Evolutionary conservation across 306 rosid species (phyloP).

Genomic region (Aeschynomene evenia): DNA sequence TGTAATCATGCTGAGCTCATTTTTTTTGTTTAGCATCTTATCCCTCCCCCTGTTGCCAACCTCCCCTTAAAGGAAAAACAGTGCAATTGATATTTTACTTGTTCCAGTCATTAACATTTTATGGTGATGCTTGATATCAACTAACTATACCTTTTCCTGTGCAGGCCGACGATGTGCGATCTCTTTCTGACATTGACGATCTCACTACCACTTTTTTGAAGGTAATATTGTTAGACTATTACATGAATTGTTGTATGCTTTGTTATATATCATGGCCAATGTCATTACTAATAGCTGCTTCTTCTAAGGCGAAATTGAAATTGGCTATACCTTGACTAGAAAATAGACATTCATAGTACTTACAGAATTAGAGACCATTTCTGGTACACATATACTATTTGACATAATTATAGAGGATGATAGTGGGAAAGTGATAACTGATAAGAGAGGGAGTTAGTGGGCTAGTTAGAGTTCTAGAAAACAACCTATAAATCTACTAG

Average conservation of each 20-base stretch:
- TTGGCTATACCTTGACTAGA: background rate
- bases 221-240: conserved; percentile 33
- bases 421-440: background rate
- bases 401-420: background rate
- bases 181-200: conserved; percentile 49
- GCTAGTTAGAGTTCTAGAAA: background rate
- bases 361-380: background rate
- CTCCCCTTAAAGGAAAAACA: background rate
- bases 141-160: conserved; percentile 27
- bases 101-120: conserved; percentile 1
- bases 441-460: background rate
- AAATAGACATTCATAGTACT: background rate
- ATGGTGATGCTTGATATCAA: background rate
- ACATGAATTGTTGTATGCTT: conserved; percentile 17
- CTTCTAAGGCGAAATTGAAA: background rate
- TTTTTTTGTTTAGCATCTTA: conserved; percentile 1
- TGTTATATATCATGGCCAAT: background rate
- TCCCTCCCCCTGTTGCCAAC: background rate
- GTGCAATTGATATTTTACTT: background rate
- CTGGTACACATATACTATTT: background rate
- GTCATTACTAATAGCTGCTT: background rate
- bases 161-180: conserved; percentile 44
- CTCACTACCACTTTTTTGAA: conserved; percentile 45
- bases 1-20: conserved; percentile 6
- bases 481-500: background rate